Evolutionary conservation across 2,329 filamentous ascomycete species (phyloP).

Genomic region (Paecilomyces variotii): DNA sequence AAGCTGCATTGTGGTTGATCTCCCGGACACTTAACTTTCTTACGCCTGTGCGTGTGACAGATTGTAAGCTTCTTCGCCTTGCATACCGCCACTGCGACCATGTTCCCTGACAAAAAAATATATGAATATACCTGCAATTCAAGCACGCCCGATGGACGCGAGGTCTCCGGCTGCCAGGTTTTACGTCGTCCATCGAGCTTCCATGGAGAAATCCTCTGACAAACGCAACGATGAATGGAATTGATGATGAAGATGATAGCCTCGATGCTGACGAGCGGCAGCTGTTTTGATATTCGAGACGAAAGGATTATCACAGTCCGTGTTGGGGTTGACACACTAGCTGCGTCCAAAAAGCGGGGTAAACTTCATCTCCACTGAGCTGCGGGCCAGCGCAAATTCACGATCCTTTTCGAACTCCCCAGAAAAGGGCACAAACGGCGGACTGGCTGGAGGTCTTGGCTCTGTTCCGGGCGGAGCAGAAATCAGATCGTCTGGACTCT

Average conservation of each 20-base stretch:
- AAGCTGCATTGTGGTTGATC: not conserved
- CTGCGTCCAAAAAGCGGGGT: not conserved
- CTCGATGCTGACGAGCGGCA: not conserved
- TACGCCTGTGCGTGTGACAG: not conserved
- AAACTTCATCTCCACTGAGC: not conserved
- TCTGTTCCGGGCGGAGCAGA: not conserved
- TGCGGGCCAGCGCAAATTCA: not conserved
- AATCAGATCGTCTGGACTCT: not conserved
- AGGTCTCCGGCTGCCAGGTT: not conserved
- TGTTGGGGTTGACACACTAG: not conserved
- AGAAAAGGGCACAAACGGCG: not conserved
- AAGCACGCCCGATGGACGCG: not conserved
- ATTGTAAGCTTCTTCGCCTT: not conserved
- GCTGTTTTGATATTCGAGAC: not conserved
- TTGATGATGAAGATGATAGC: not conserved
- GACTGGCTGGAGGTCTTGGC: not conserved
- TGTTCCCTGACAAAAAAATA: not conserved
- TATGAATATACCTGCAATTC: not conserved
- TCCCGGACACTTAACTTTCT: not conserved
- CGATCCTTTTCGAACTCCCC: not conserved
- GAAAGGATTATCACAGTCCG: not conserved
- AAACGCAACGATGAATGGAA: not conserved
- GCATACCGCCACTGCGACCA: not conserved
- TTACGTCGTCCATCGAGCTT: not conserved
- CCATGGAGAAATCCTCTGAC: not conserved